Conservation (phyloP, 805 yeast species). For the Ogataea philodendri region DNA sequence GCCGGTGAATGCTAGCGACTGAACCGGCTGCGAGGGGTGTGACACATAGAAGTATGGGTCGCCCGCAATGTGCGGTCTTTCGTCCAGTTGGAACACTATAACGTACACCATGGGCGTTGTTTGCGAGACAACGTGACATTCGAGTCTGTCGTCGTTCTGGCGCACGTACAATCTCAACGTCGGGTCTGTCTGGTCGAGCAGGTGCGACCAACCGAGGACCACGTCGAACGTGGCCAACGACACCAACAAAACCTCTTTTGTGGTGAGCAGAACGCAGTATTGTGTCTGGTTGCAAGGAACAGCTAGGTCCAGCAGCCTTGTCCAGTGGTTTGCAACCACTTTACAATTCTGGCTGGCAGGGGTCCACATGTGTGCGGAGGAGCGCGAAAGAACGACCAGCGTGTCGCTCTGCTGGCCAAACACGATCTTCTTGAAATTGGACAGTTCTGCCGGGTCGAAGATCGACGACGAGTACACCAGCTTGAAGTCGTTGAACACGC, state of each 20-base stretch:
- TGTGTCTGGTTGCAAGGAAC: conserved; percentile 30
- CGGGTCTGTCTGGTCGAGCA: conserved; percentile 51
- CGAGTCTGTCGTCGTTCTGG: conserved; percentile 1
- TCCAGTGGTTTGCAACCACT: conserved; percentile 53
- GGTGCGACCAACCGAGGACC: conserved; percentile 72
- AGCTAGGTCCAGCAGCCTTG: conserved; percentile 45
- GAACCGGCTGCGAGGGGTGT: conserved; percentile 21
- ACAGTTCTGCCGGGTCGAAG: conserved; percentile 48
- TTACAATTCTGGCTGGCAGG: conserved; percentile 34
- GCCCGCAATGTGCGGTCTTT: conserved; percentile 19
- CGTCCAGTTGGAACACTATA: conserved; percentile 30
- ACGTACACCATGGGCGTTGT: conserved; percentile 28
- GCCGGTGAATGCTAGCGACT: conserved; percentile 14
- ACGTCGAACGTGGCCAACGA: conserved; percentile 39
- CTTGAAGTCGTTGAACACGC: conserved; percentile 1
- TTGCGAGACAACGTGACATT: conserved; percentile 34
- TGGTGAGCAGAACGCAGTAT: conserved; percentile 56
- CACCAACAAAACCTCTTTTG: conserved; percentile 62
- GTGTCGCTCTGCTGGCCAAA: conserved; percentile 41
- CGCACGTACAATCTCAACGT: conserved; percentile 43
- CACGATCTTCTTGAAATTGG: conserved; percentile 50
- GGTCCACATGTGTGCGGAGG: conserved; percentile 39
- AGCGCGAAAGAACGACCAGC: conserved; percentile 41
- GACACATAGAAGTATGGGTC: conserved; percentile 27
- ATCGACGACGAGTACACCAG: conserved; percentile 8